Conservation (phyloP, 176 grass and related monocot genomes). For the Secale cereale region DNA sequence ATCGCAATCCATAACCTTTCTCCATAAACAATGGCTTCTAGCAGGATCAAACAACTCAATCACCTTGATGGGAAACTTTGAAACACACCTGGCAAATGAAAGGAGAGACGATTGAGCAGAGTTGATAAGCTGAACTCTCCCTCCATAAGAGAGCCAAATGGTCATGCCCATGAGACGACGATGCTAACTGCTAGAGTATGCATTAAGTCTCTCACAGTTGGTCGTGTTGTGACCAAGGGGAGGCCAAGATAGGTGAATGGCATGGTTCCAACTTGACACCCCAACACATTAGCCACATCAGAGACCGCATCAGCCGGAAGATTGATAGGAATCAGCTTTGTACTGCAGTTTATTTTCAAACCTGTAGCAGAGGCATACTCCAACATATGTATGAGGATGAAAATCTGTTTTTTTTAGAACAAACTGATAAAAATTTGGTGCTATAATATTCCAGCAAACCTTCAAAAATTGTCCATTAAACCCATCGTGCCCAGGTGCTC, state of each 20-base stretch:
- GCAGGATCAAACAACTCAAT: neutral
- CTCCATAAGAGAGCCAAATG: neutral
- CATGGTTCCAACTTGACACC: neutral
- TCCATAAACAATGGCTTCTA: neutral
- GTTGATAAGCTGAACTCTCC: neutral
- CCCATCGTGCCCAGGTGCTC: no score
- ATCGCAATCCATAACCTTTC: neutral
- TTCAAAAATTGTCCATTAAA: no score
- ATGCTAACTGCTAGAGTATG: neutral
- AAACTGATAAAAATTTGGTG: no score
- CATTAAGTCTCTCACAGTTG: neutral
- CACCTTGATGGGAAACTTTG: no score
- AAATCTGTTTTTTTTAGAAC: no score
- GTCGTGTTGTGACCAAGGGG: neutral
- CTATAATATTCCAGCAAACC: no score
- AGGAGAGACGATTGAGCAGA: neutral
- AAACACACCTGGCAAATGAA: no score
- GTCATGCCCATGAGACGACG: neutral
- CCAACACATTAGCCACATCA: no score
- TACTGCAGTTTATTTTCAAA: neutral
- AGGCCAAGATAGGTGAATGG: neutral
- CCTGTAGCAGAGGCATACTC: no score
- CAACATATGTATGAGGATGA: no score
- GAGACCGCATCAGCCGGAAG: neutral
- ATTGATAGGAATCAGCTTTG: neutral